Percentiles rank a stretch among this genome's conserved stretches.
Conservation (phyloP, 768 basidiomycete species). For the Pleurotus pulmonarius region DNA sequence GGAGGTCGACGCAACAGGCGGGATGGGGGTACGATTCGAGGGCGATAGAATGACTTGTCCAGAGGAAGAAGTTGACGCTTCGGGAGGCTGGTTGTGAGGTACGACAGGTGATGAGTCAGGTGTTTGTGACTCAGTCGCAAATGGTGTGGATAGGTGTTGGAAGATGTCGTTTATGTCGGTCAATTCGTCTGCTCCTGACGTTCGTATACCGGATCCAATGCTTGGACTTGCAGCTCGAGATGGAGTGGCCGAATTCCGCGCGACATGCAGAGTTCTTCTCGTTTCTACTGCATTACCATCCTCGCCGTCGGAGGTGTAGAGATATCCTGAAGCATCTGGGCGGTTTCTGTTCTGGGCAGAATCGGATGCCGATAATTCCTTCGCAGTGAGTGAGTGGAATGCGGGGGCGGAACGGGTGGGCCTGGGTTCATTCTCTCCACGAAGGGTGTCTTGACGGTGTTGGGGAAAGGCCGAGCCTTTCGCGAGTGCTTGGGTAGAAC, state of each 20-base stretch:
- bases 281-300: slow-evolving; percentile 21
- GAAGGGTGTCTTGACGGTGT: slow-evolving; percentile 38
- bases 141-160: slow-evolving; percentile 67
- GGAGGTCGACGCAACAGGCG: slow-evolving; percentile 53
- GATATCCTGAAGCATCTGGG: slow-evolving; percentile 51
- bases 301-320: slow-evolving; percentile 38
- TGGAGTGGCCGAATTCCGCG: slow-evolving; percentile 20
- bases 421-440: slow-evolving; percentile 40
- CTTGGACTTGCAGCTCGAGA: slow-evolving; percentile 27
- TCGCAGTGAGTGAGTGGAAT: slow-evolving; percentile 74
- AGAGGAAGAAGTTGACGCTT: slow-evolving; percentile 18
- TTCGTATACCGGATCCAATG: slow-evolving; percentile 38
- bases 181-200: slow-evolving; percentile 55
- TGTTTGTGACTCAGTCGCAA: slow-evolving; percentile 52
- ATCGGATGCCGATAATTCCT: slow-evolving; percentile 32
- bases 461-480: slow-evolving; percentile 42
- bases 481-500: slow-evolving; percentile 37
- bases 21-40: slow-evolving; percentile 31
- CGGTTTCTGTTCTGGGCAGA: slow-evolving; percentile 25
- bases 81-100: slow-evolving; percentile 34
- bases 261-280: background rate
- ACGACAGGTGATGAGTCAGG: slow-evolving; percentile 48
- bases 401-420: slow-evolving; percentile 71
- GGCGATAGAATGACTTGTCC: slow-evolving; percentile 27
- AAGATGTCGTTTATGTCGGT: slow-evolving; percentile 75